phyloP scores from a whole-genome alignment of 495 filamentous ascomycete genomes.

The Penicillium desertorum region DNA sequence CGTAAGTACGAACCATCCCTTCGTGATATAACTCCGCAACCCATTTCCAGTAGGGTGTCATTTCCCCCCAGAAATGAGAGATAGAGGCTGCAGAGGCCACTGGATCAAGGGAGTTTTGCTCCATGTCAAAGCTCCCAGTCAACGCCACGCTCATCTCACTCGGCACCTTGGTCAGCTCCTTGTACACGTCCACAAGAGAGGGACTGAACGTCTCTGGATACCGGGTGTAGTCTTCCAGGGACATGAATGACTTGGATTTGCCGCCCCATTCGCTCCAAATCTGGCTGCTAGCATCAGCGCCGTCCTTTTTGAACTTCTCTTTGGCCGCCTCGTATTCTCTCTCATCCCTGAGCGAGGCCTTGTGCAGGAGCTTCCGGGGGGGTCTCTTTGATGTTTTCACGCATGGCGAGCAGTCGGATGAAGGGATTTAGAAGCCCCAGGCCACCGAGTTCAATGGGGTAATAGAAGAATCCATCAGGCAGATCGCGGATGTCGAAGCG shows the following conservation, averaged over 20 bases:
- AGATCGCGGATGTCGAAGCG: slow-evolving; percentile 56
- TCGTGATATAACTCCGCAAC: slow-evolving; percentile 57
- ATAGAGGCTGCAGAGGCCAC: slow-evolving; percentile 22
- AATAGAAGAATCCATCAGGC: slow-evolving; percentile 68
- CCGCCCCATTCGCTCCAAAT: slow-evolving; percentile 20
- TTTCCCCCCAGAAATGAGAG: slow-evolving; percentile 33
- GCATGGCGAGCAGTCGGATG: slow-evolving; percentile 52
- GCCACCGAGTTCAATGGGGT: slow-evolving; percentile 59
- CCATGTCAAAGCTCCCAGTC: slow-evolving; percentile 29
- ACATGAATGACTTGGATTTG: slow-evolving; percentile 45
- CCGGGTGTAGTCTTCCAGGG: slow-evolving; percentile 52
- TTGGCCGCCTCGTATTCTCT: slow-evolving; percentile 48
- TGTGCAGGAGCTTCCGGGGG: slow-evolving; percentile 47
- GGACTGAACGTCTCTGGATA: slow-evolving; percentile 51
- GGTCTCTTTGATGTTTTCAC: slow-evolving; percentile 50
- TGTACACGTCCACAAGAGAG: slow-evolving; percentile 35
- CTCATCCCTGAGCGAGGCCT: slow-evolving; percentile 46
- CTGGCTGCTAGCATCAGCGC: slow-evolving; percentile 7
- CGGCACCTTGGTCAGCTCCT: slow-evolving; percentile 40
- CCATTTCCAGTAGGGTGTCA: slow-evolving; percentile 65
- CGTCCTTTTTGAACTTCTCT: slow-evolving; percentile 42
- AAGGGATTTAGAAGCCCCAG: slow-evolving; percentile 59
- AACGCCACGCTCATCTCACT: slow-evolving; percentile 33
- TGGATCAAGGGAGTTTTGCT: slow-evolving; percentile 27
- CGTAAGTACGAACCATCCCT: slow-evolving; percentile 60